These are phyloP conservation scores for Orbilia oligospora DNA, from an alignment of 2,329 filamentous ascomycete species.

Conservation along the genomic window DNA sequence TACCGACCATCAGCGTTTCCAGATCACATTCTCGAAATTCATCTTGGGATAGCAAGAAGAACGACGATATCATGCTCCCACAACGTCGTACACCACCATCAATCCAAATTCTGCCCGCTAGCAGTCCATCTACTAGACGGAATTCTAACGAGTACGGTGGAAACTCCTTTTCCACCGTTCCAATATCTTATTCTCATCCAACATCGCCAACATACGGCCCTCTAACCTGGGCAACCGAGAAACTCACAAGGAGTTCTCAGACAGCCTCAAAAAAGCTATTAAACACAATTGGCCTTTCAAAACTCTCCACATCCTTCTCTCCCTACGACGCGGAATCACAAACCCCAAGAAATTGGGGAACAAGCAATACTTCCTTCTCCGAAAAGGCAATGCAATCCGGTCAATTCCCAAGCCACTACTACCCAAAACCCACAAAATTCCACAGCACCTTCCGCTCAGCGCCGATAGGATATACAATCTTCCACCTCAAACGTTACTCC, in stretches of 20 bases:
- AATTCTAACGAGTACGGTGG: conserved; percentile 53
- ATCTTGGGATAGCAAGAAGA: conserved; percentile 59
- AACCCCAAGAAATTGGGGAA: background rate
- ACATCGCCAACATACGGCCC: conserved; percentile 47
- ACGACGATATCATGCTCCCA: conserved; percentile 47
- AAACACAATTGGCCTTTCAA: conserved; percentile 44
- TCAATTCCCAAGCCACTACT: conserved; percentile 31
- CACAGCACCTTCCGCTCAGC: conserved; percentile 55
- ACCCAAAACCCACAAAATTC: conserved; percentile 52
- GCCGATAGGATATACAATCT: conserved; percentile 47
- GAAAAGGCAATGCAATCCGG: conserved; percentile 54
- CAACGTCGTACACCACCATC: conserved; percentile 52
- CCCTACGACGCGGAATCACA: conserved; percentile 40
- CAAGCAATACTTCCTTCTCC: conserved; percentile 40
- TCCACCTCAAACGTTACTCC: conserved; percentile 52
- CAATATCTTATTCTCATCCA: conserved; percentile 47
- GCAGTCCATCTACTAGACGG: conserved; percentile 51
- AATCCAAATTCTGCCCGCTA: conserved; percentile 47
- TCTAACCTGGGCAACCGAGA: conserved; percentile 50
- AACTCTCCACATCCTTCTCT: conserved; percentile 48
- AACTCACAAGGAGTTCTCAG: conserved; percentile 37
- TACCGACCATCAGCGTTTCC: conserved; percentile 10
- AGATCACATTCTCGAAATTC: conserved; percentile 53
- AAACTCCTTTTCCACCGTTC: conserved; percentile 37
- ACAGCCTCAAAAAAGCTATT: conserved; percentile 49